phyloP scores from a whole-genome alignment of 2,329 filamentous ascomycete genomes.

The Sporothrix brunneoviolacea region DNA sequence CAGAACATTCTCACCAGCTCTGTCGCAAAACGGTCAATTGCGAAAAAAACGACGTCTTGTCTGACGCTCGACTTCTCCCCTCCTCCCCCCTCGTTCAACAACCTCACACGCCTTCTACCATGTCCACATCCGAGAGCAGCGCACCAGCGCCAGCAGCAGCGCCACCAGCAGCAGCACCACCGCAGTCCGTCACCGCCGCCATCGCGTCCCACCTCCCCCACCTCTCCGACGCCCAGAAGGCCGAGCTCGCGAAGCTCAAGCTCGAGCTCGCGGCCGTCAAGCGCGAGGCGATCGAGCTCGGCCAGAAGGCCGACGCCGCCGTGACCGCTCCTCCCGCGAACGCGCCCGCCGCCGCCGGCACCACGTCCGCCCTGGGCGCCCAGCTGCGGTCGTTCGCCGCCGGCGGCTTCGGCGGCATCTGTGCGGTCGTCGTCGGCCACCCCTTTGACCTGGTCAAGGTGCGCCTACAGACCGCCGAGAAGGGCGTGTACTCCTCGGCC shows the following conservation, averaged over 20 bases:
- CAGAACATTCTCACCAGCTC: background rate
- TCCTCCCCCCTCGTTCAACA: background rate
- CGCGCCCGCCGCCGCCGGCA: slow-evolving; percentile 32
- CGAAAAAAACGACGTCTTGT: background rate
- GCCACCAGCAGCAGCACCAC: slow-evolving; percentile 28
- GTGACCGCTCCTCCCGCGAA: too few species aligned
- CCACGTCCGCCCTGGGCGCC: slow-evolving; percentile 28
- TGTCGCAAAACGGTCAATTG: background rate
- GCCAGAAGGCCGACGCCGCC: slow-evolving; percentile 6
- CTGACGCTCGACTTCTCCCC: background rate
- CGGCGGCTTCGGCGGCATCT: slow-evolving; percentile 88
- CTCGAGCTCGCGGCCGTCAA: slow-evolving; percentile 40
- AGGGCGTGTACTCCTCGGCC: slow-evolving; percentile 82
- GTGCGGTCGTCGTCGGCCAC: slow-evolving; percentile 89
- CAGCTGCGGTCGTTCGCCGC: slow-evolving; percentile 76
- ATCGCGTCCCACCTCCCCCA: too few species aligned
- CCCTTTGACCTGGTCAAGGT: slow-evolving; percentile 98
- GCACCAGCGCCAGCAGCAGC: slow-evolving; percentile 22
- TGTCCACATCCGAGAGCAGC: slow-evolving; percentile 8
- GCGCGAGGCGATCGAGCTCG: slow-evolving; percentile 24
- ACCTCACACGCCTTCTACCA: background rate
- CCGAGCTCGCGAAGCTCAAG: slow-evolving; percentile 40
- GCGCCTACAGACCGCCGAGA: slow-evolving; percentile 89
- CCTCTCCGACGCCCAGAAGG: too few species aligned
- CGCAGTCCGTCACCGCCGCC: slow-evolving; percentile 37